A percentile compares a stretch with the other conserved stretches of the same genome.
Conservation (phyloP, 2,329 filamentous ascomycete genomes). For the Penicillium sp. region DNA sequence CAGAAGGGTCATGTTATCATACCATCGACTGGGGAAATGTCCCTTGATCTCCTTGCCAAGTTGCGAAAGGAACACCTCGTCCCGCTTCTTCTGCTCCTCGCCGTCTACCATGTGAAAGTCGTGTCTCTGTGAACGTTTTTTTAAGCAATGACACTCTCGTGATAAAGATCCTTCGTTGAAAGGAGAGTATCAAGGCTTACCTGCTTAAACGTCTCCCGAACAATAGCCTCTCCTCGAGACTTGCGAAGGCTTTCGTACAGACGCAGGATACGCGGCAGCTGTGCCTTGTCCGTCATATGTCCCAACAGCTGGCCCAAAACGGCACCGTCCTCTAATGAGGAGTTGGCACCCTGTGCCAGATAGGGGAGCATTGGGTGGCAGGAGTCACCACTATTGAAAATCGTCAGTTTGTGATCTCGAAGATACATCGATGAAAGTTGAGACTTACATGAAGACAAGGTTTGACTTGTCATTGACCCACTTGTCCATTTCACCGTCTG, state of each 20-base stretch:
- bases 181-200: constrained; percentile 15
- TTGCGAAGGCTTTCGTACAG: constrained; percentile 54
- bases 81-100: constrained; percentile 60
- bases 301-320: constrained; percentile 64
- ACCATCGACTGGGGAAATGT: constrained; percentile 66
- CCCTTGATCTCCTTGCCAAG: constrained; percentile 56
- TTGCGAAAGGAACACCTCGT: constrained; percentile 60
- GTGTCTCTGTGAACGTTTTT: constrained; percentile 35
- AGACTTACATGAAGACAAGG: constrained; percentile 48
- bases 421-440: not conserved
- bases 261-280: constrained; percentile 49
- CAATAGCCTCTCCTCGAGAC: constrained; percentile 58
- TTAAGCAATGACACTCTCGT: not conserved
- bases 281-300: constrained; percentile 49
- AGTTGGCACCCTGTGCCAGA: constrained; percentile 69
- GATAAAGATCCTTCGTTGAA: not conserved
- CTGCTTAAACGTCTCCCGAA: constrained; percentile 63
- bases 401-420: not conserved
- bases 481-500: constrained; percentile 54
- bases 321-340: constrained; percentile 68
- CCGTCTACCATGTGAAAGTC: constrained; percentile 60
- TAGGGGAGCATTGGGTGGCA: constrained; percentile 69
- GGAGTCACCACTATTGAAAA: constrained; percentile 54
- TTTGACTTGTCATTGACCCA: constrained; percentile 61
- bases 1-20: constrained; percentile 4